These are phyloP conservation scores for Saitozyma sp. DNA, from an alignment of 768 basidiomycete genomes.

Conservation along the genomic window DNA sequence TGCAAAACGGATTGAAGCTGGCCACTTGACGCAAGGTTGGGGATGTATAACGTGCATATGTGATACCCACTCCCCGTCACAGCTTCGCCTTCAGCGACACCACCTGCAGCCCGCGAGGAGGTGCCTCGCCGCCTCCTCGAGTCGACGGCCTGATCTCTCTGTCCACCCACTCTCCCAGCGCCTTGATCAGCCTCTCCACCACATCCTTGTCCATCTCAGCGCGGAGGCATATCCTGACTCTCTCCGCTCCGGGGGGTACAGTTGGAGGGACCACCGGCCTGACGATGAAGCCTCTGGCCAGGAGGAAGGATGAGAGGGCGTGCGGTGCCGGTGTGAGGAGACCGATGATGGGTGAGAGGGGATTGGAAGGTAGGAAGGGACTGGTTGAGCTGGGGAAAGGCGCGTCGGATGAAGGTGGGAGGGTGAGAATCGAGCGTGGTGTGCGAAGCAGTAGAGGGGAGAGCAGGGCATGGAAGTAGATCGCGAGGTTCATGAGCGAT, in stretches of 20 bases:
- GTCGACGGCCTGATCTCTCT: neutral
- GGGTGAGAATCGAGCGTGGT: constrained; percentile 52
- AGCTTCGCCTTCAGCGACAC: constrained; percentile 15
- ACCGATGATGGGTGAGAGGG: constrained; percentile 77
- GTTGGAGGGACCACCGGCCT: constrained; percentile 65
- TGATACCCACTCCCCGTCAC: constrained; percentile 2
- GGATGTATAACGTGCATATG: constrained; percentile 1
- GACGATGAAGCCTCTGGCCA: constrained; percentile 48
- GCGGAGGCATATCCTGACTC: constrained; percentile 85
- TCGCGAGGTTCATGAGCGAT: constrained; percentile 44
- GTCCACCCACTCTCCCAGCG: constrained; percentile 54
- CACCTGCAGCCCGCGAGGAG: neutral
- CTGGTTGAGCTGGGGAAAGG: constrained; percentile 3
- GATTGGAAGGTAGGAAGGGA: constrained; percentile 50
- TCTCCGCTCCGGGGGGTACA: constrained; percentile 79
- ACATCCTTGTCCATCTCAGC: constrained; percentile 69
- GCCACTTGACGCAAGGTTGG: neutral
- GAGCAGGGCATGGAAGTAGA: constrained; percentile 49
- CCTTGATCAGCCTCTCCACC: constrained; percentile 62
- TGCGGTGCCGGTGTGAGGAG: constrained; percentile 75
- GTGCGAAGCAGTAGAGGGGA: constrained; percentile 16
- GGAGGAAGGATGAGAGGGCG: constrained; percentile 69
- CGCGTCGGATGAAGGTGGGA: constrained; percentile 39
- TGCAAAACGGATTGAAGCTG: too few relatives aligned
- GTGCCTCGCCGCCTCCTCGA: neutral